A percentile compares a stretch with the other conserved stretches of the same genome.
Conservation (phyloP, 768 basidiomycete genomes). For the Suillus plorans region DNA sequence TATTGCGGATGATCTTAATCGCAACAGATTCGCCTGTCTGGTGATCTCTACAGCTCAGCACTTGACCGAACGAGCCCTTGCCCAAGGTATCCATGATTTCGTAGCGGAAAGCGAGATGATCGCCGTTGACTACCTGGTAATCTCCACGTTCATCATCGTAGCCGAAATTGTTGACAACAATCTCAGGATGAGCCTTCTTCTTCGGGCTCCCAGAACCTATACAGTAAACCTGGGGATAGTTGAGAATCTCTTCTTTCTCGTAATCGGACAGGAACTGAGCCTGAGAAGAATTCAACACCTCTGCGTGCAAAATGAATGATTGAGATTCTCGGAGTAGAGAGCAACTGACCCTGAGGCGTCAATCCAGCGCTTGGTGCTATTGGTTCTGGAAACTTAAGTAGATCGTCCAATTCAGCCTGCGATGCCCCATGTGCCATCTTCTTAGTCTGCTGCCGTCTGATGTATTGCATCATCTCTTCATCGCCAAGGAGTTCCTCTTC, state of each 20-base stretch:
- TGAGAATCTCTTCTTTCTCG: conserved; percentile 89
- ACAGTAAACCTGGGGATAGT: conserved; percentile 82
- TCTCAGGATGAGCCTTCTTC: conserved; percentile 73
- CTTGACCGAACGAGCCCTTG: conserved; percentile 98
- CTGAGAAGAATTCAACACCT: conserved; percentile 63
- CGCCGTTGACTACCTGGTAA: conserved; percentile 85
- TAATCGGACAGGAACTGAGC: conserved; percentile 78
- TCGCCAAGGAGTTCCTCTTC: conserved; percentile 90
- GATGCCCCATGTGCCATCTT: conserved; percentile 80
- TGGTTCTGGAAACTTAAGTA: conserved; percentile 93
- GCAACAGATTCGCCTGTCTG: conserved; percentile 95
- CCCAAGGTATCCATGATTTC: conserved; percentile 91
- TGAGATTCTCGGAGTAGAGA: conserved; percentile 1
- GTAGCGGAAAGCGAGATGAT: conserved; percentile 97
- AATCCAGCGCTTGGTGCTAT: conserved; percentile 63
- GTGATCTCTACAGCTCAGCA: conserved; percentile 93
- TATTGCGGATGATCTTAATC: conserved; percentile 98
- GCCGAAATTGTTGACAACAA: conserved; percentile 82
- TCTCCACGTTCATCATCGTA: conserved; percentile 99
- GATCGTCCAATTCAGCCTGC: conserved; percentile 83
- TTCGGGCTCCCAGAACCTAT: conserved; percentile 80
- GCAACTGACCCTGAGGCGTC: conserved; percentile 66
- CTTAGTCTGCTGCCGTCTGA: conserved; percentile 86
- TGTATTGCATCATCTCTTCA: conserved; percentile 96
- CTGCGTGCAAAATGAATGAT: conserved; percentile 37